Percentiles rank a stretch among this genome's conserved stretches.
These are phyloP conservation scores for Knoxia roxburghii DNA, from an alignment of 257 asterid species.

Conservation along the genomic window DNA sequence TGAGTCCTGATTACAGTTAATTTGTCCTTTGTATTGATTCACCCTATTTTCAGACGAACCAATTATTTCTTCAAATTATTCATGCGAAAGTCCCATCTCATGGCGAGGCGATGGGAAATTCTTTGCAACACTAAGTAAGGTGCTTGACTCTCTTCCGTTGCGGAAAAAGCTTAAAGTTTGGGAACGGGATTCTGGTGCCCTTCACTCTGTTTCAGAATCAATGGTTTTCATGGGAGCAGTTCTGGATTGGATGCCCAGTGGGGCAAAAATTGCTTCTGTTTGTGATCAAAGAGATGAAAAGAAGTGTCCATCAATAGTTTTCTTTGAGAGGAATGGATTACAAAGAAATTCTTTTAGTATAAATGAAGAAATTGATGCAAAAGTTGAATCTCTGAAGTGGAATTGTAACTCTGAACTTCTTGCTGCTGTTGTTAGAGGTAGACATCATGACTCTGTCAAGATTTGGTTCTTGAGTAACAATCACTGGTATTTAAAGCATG, in stretches of 20 bases:
- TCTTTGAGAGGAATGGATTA: slow-evolving; percentile 86
- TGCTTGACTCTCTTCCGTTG: slow-evolving; percentile 39
- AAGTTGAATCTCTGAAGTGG: slow-evolving; percentile 69
- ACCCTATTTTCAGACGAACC: slow-evolving; percentile 47
- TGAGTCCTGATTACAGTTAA: not conserved
- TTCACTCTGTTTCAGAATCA: slow-evolving; percentile 77
- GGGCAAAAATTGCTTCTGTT: slow-evolving; percentile 76
- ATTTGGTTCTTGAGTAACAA: slow-evolving; percentile 83
- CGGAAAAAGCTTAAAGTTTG: slow-evolving; percentile 78
- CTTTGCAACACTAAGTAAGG: slow-evolving; percentile 69
- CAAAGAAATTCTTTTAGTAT: slow-evolving; percentile 82
- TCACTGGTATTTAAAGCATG: slow-evolving; percentile 92
- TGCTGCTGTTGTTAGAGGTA: slow-evolving; percentile 71
- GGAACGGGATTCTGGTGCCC: slow-evolving; percentile 87
- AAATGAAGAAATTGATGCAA: slow-evolving; percentile 44
- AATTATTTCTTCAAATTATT: slow-evolving; percentile 37
- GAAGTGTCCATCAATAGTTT: slow-evolving; percentile 58
- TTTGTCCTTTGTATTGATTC: not conserved
- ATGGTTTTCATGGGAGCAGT: slow-evolving; percentile 67
- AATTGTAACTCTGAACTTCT: slow-evolving; percentile 88
- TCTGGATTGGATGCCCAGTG: slow-evolving; percentile 81
- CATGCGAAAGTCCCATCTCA: slow-evolving; percentile 50
- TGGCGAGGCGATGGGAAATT: slow-evolving; percentile 97
- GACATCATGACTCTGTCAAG: slow-evolving; percentile 59
- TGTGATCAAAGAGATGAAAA: slow-evolving; percentile 49